Conservation (phyloP, 192 early-diverging fungal genomes). For the Martensiomyces pterosporus region DNA sequence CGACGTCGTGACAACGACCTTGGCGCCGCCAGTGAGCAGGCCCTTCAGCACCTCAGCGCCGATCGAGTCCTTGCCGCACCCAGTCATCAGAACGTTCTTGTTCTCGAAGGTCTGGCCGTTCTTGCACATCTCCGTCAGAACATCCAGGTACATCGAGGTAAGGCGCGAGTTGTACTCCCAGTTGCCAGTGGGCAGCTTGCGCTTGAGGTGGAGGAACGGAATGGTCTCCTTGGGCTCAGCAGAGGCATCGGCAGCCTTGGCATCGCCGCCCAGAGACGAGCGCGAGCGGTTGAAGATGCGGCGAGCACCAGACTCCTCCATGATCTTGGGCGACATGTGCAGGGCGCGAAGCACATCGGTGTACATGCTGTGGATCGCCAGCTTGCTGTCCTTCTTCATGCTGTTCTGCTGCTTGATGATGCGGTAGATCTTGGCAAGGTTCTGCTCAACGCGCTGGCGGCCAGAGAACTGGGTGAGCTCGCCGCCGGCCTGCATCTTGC, state of each 20-base stretch:
- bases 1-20: slow-evolving; percentile 83
- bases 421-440: slow-evolving; percentile 72
- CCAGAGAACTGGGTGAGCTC: slow-evolving; percentile 69
- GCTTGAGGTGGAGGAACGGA: slow-evolving; percentile 74
- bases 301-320: slow-evolving; percentile 55
- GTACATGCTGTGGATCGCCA: slow-evolving; percentile 65
- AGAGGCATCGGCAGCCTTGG: slow-evolving; percentile 7
- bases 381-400: slow-evolving; percentile 70
- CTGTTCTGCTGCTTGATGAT: slow-evolving; percentile 73
- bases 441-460: slow-evolving; percentile 74
- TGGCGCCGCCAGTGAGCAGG: slow-evolving; percentile 75
- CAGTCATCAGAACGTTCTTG: slow-evolving; percentile 83
- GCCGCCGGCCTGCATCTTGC: slow-evolving; percentile 73
- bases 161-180: slow-evolving; percentile 80
- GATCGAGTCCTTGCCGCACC: slow-evolving; percentile 89
- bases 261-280: slow-evolving; percentile 14
- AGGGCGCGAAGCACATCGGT: slow-evolving; percentile 68
- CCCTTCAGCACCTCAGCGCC: slow-evolving; percentile 89
- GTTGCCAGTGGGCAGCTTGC: slow-evolving; percentile 60
- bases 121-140: slow-evolving; percentile 71
- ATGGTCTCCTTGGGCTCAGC: slow-evolving; percentile 62
- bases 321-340: slow-evolving; percentile 69
- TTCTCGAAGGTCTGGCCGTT: slow-evolving; percentile 83
- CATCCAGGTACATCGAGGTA: slow-evolving; percentile 78
- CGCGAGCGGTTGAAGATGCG: slow-evolving; percentile 45